phyloP scores from a whole-genome alignment of 1,284 basidiomycete species.

The Sporisorium iseilematis-ciliati region DNA sequence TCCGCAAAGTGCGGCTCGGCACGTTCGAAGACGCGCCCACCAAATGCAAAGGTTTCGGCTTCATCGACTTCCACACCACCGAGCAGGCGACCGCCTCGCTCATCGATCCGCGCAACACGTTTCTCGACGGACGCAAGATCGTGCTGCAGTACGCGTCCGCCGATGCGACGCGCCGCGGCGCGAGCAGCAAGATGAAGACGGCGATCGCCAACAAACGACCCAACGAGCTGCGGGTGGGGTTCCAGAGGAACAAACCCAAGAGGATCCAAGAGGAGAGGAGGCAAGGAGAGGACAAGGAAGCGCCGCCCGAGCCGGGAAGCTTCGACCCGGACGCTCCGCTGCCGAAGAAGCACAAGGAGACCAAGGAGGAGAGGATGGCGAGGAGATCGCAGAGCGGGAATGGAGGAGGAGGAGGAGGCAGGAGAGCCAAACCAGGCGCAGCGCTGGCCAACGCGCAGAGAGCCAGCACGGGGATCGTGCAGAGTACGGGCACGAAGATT shows the following conservation, averaged over 20 bases:
- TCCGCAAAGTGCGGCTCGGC: conserved; percentile 90
- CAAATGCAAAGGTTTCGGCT: conserved; percentile 91
- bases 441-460: conserved; percentile 88
- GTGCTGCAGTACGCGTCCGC: conserved; percentile 88
- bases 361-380: conserved; percentile 41
- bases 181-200: conserved; percentile 30
- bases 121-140: conserved; percentile 84
- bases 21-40: conserved; percentile 90
- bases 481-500: conserved; percentile 83
- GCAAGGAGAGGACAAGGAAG: neutral
- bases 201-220: neutral
- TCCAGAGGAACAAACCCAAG: conserved; percentile 19
- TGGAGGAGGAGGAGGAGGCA: neutral
- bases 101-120: conserved; percentile 85
- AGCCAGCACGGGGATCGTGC: conserved; percentile 85
- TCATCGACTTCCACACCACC: conserved; percentile 86
- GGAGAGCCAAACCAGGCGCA: conserved; percentile 85
- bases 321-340: conserved; percentile 56
- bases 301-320: conserved; percentile 56
- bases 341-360: conserved; percentile 56
- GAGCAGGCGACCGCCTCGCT: conserved; percentile 85
- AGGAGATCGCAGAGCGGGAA: conserved; percentile 6
- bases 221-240: conserved; percentile 21
- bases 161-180: conserved; percentile 77
- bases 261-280: neutral